Evolutionary conservation across 2,329 filamentous ascomycete genomes (phyloP).

Genomic region (Xenosphaeropsis pyriputrescens): DNA sequence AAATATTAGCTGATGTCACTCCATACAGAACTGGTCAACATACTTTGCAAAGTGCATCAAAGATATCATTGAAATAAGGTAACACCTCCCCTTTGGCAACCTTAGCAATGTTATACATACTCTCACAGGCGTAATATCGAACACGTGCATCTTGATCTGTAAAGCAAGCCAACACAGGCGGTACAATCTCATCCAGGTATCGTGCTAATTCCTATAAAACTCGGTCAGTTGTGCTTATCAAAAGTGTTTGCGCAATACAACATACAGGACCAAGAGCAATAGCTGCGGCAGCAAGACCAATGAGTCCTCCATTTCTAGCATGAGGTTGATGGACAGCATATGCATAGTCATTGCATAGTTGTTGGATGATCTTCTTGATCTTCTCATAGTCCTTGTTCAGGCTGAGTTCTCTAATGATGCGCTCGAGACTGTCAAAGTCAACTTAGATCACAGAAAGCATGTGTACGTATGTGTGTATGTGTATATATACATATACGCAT

Average conservation of each 20-base stretch:
- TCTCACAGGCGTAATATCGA: conserved; percentile 95
- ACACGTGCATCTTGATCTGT: conserved; percentile 95
- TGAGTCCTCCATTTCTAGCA: conserved; percentile 89
- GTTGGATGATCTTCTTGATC: conserved; percentile 80
- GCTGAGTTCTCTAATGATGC: conserved; percentile 73
- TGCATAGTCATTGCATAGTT: conserved; percentile 94
- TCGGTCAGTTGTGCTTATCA: background rate
- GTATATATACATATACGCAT: background rate
- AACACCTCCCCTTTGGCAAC: conserved; percentile 96
- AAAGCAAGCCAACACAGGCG: conserved; percentile 93
- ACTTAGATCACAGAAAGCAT: no score
- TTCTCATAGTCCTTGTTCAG: conserved; percentile 61
- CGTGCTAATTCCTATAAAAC: conserved; percentile 63
- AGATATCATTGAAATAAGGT: conserved; percentile 96
- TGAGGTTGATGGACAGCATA: conserved; percentile 96
- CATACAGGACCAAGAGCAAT: conserved; percentile 86
- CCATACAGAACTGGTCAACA: conserved; percentile 6
- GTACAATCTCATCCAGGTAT: conserved; percentile 87
- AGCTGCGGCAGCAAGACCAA: conserved; percentile 86
- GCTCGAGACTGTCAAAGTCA: conserved; percentile 54
- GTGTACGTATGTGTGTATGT: background rate
- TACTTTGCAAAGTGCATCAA: conserved; percentile 94
- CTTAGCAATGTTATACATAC: conserved; percentile 99
- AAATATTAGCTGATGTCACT: conserved; percentile 3
- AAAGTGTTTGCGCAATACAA: conserved; percentile 10